Percentiles rank a stretch among this genome's conserved stretches.
Evolutionary conservation across 148 eudicot genomes (phyloP).

Genomic region (Chenopodium album): DNA sequence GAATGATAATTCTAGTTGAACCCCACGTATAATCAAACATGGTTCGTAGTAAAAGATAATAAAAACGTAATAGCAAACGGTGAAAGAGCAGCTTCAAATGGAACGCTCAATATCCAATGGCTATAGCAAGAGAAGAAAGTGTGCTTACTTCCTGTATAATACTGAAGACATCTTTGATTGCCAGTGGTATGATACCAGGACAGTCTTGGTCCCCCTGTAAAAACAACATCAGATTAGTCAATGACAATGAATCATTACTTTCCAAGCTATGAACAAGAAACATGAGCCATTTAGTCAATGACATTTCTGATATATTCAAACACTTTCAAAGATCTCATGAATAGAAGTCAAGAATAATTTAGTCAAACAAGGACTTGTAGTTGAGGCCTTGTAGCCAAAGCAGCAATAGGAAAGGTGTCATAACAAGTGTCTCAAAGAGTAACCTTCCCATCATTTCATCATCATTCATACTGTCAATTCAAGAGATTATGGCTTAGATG

Average conservation of each 20-base stretch:
- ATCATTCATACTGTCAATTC: background rate
- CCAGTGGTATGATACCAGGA: constrained; percentile 93
- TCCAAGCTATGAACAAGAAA: background rate
- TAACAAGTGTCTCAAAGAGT: background rate
- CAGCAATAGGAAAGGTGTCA: background rate
- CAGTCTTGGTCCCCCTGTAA: constrained; percentile 82
- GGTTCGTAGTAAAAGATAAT: background rate
- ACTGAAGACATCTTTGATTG: constrained; percentile 99
- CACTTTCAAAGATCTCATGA: background rate
- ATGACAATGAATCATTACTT: background rate
- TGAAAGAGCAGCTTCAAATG: background rate
- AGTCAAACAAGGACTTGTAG: background rate
- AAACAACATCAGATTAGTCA: constrained; percentile 6
- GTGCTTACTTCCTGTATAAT: constrained; percentile 94
- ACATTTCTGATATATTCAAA: background rate
- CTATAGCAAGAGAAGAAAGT: constrained; percentile 3
- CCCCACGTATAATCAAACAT: background rate
- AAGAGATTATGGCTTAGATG: background rate
- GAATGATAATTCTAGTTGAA: background rate
- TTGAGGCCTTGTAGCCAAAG: background rate
- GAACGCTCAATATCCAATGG: constrained; percentile 4
- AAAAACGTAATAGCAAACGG: background rate
- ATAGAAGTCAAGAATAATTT: background rate
- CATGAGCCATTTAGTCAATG: background rate
- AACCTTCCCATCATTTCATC: background rate